Percentiles rank a stretch among this genome's conserved stretches.
Evolutionary conservation across 768 basidiomycete species (phyloP).

Genomic region (Fomitopsis pulvina): DNA sequence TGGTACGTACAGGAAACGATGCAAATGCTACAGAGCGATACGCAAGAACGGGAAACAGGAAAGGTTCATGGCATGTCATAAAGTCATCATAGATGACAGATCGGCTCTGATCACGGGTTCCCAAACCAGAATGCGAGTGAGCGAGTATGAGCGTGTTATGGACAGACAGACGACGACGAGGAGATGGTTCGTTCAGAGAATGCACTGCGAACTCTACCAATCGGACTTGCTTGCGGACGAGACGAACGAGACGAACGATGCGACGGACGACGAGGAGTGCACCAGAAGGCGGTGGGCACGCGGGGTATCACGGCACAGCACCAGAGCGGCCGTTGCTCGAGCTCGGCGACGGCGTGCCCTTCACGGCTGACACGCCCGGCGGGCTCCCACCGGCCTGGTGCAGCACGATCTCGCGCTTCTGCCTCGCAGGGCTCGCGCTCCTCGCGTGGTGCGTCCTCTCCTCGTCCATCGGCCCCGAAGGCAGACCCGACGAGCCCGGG

Average conservation of each 20-base stretch:
- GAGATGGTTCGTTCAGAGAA: not conserved
- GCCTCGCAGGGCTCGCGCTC: slow-evolving; percentile 34
- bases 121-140: not conserved
- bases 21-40: not conserved
- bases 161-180: not conserved
- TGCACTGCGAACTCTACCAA: not conserved
- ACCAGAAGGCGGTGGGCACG: not conserved
- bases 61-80: not conserved
- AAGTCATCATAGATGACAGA: not conserved
- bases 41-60: not conserved
- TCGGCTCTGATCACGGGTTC: too few species aligned
- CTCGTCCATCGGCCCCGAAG: slow-evolving; percentile 34
- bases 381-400: slow-evolving; percentile 31
- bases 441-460: slow-evolving; percentile 53
- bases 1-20: not conserved
- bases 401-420: slow-evolving; percentile 47
- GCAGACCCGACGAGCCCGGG: slow-evolving; percentile 51
- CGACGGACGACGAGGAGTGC: not conserved
- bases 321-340: slow-evolving; percentile 29
- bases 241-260: not conserved
- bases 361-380: slow-evolving; percentile 31
- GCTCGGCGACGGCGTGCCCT: slow-evolving; percentile 50
- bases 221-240: not conserved
- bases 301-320: not conserved
- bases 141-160: not conserved